These are phyloP conservation scores for Candida cerambycidarum DNA, from an alignment of 805 yeast genomes.

Conservation along the genomic window DNA sequence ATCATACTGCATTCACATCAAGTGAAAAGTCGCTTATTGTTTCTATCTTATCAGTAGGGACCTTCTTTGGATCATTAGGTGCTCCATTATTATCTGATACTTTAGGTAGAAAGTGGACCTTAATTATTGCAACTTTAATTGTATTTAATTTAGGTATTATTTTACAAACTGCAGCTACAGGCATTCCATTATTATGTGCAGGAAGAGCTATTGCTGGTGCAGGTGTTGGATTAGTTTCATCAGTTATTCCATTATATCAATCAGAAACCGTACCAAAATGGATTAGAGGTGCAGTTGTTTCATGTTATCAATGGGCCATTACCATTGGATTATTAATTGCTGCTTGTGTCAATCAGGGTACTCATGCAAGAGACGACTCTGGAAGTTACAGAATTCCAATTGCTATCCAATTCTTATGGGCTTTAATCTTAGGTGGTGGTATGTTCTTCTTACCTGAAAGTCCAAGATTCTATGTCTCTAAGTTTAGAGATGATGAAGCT, in stretches of 20 bases:
- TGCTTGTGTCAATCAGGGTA: conserved; percentile 37
- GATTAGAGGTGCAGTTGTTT: conserved; percentile 45
- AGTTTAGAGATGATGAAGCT: conserved; percentile 26
- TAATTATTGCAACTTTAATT: conserved; percentile 56
- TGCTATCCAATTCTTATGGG: conserved; percentile 41
- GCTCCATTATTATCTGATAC: conserved; percentile 65
- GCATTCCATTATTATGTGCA: conserved; percentile 37
- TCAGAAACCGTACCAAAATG: conserved; percentile 43
- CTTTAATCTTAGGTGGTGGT: conserved; percentile 35
- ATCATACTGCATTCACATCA: conserved; percentile 51
- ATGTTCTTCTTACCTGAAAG: conserved; percentile 38
- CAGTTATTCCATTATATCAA: conserved; percentile 40
- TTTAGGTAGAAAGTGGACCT: conserved; percentile 68
- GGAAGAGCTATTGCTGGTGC: conserved; percentile 45
- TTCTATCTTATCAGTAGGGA: conserved; percentile 75
- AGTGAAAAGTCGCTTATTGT: conserved; percentile 69
- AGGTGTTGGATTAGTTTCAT: conserved; percentile 45
- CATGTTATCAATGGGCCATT: conserved; percentile 42
- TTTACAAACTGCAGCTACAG: conserved; percentile 32
- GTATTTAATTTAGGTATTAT: conserved; percentile 52
- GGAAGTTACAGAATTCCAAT: conserved; percentile 45
- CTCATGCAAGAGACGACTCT: conserved; percentile 32
- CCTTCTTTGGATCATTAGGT: conserved; percentile 73
- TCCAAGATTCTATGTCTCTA: conserved; percentile 39
- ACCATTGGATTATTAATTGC: conserved; percentile 43